Percentiles rank a stretch among this genome's conserved stretches.
Evolutionary conservation across 116 monocot species (phyloP).

Genomic region (Papilionanthe hybrid): DNA sequence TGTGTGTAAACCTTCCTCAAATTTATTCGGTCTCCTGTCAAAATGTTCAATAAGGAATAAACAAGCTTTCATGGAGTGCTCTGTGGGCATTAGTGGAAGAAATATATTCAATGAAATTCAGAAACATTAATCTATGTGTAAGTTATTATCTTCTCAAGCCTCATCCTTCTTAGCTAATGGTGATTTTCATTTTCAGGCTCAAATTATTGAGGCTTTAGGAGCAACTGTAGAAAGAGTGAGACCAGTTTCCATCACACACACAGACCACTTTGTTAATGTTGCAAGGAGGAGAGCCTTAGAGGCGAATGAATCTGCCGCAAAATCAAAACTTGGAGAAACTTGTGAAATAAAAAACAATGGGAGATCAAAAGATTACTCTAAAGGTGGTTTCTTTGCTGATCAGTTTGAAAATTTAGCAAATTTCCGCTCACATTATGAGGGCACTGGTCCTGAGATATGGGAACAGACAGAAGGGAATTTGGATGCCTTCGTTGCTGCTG

Average conservation of each 20-base stretch:
- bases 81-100: neutral
- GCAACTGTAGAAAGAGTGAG: slow-evolving; percentile 94
- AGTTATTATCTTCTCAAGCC: neutral
- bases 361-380: slow-evolving; percentile 17
- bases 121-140: neutral
- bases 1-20: too few species aligned
- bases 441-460: slow-evolving; percentile 97
- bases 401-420: slow-evolving; percentile 98
- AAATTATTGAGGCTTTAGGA: slow-evolving; percentile 95
- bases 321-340: slow-evolving; percentile 14
- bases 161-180: neutral
- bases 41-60: neutral
- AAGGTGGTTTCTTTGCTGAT: slow-evolving; percentile 92
- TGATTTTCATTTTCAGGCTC: slow-evolving; percentile 39
- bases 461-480: slow-evolving; percentile 71
- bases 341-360: slow-evolving; percentile 20
- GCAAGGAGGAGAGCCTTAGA: slow-evolving; percentile 85
- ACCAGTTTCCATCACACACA: slow-evolving; percentile 92
- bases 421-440: slow-evolving; percentile 83
- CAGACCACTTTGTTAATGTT: slow-evolving; percentile 92
- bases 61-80: neutral
- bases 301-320: slow-evolving; percentile 39
- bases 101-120: neutral
- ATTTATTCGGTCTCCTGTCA: too few species aligned
- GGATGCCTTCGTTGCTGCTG: slow-evolving; percentile 84